Percentiles rank a stretch among this genome's conserved stretches.
Evolutionary conservation across 225 moss, liverwort and hornwort genomes (phyloP).

Genomic region (Bryum argenteum): DNA sequence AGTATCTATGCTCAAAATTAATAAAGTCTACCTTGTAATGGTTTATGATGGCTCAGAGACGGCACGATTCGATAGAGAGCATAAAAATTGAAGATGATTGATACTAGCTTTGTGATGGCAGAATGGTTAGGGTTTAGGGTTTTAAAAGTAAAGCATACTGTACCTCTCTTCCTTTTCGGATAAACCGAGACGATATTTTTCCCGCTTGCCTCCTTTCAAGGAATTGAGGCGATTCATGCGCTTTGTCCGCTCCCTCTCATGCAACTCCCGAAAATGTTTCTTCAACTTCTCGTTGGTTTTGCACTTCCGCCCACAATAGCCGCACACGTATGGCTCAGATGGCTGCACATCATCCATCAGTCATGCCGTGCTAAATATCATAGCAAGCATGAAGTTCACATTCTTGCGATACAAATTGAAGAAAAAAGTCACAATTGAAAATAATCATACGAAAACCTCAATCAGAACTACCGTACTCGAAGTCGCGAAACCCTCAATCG

Average conservation of each 20-base stretch:
- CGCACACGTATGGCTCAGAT: conserved; percentile 79
- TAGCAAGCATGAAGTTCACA: too few species aligned
- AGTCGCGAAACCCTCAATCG: background rate
- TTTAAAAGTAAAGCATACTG: background rate
- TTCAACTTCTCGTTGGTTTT: conserved; percentile 86
- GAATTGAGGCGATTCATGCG: conserved; percentile 82
- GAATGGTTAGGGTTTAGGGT: too few species aligned
- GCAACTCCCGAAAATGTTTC: conserved; percentile 88
- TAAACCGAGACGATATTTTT: conserved; percentile 50
- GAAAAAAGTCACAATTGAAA: background rate
- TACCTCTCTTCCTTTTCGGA: conserved; percentile 64
- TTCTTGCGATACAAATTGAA: too few species aligned
- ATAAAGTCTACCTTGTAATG: too few species aligned
- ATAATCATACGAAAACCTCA: conserved; percentile 1
- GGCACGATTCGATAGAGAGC: too few species aligned
- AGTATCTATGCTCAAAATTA: too few species aligned
- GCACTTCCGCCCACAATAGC: conserved; percentile 92
- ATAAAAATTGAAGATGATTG: too few species aligned
- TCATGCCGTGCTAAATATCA: background rate
- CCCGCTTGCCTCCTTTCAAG: conserved; percentile 70
- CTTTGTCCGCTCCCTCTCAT: conserved; percentile 96
- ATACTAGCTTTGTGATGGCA: too few species aligned
- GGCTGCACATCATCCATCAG: conserved; percentile 42
- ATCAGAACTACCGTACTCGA: background rate
- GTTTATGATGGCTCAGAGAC: too few species aligned